These are phyloP conservation scores for Amaranthus cruentus DNA, from an alignment of 148 eudicot species.

Conservation along the genomic window DNA sequence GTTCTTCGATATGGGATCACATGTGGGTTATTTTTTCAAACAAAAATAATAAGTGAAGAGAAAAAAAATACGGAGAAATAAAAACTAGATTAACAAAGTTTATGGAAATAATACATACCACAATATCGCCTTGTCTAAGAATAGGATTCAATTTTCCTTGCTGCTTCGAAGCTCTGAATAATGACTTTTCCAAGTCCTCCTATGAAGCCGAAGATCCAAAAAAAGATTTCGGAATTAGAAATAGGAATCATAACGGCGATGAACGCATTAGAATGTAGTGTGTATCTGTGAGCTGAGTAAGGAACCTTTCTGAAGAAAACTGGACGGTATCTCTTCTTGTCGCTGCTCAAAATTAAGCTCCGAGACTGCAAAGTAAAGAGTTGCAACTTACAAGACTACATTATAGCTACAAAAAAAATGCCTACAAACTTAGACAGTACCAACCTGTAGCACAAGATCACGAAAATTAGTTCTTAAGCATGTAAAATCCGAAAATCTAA, in stretches of 20 bases:
- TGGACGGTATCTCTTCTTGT: conserved; percentile 59
- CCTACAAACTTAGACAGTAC: background rate
- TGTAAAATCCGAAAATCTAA: background rate
- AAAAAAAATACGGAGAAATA: conserved; percentile 1
- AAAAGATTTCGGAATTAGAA: conserved; percentile 1
- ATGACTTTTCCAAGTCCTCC: conserved; percentile 88
- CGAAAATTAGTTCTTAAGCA: background rate
- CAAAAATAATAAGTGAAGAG: background rate
- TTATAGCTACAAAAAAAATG: background rate
- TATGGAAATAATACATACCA: conserved; percentile 38
- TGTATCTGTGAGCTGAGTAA: background rate
- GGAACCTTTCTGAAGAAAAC: conserved; percentile 84
- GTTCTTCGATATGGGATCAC: no score
- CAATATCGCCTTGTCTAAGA: conserved; percentile 60
- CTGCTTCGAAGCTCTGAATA: conserved; percentile 56
- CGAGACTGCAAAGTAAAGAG: conserved; percentile 48
- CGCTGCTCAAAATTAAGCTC: conserved; percentile 60
- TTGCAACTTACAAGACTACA: background rate
- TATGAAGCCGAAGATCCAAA: conserved; percentile 21
- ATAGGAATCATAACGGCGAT: background rate
- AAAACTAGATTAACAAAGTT: background rate
- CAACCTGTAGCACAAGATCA: background rate
- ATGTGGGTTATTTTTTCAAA: no score
- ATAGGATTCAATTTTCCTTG: conserved; percentile 56
- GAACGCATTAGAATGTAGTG: background rate